phyloP scores from a whole-genome alignment of 2,329 filamentous ascomycete species.

The Aureobasidium sp. region DNA sequence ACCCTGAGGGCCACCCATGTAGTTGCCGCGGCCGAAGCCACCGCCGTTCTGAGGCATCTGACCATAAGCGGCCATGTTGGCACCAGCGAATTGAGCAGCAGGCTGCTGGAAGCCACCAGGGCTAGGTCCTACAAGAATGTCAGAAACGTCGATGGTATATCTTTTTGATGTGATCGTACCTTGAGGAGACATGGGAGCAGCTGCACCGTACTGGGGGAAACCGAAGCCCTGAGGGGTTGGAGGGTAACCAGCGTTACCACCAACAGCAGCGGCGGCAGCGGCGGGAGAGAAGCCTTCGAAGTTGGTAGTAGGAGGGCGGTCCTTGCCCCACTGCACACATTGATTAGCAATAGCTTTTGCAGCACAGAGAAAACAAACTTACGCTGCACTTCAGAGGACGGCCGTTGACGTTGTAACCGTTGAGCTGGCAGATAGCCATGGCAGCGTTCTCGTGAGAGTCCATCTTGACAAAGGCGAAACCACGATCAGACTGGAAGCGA shows the following conservation, averaged over 20 bases:
- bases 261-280: conserved; percentile 57
- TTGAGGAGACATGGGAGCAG: conserved; percentile 54
- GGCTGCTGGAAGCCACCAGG: conserved; percentile 44
- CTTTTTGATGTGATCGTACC: conserved; percentile 31
- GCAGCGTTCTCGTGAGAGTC: conserved; percentile 96
- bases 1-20: conserved; percentile 44
- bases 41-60: conserved; percentile 59
- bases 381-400: conserved; percentile 97
- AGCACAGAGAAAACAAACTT: conserved; percentile 41
- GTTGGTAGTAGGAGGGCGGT: conserved; percentile 79
- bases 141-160: conserved; percentile 20
- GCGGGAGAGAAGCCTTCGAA: conserved; percentile 79
- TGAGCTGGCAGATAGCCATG: conserved; percentile 96
- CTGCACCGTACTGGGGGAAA: conserved; percentile 90
- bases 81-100: conserved; percentile 55
- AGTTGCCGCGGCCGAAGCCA: conserved; percentile 70
- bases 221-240: conserved; percentile 68
- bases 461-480: conserved; percentile 99
- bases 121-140: conserved; percentile 21
- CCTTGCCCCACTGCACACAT: conserved; percentile 81
- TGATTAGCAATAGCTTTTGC: conserved; percentile 19
- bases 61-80: conserved; percentile 44
- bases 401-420: conserved; percentile 95
- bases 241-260: conserved; percentile 56
- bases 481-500: conserved; percentile 93